Evolutionary conservation across 2,329 filamentous ascomycete genomes (phyloP).

Genomic region (Neocucurbitaria cava): DNA sequence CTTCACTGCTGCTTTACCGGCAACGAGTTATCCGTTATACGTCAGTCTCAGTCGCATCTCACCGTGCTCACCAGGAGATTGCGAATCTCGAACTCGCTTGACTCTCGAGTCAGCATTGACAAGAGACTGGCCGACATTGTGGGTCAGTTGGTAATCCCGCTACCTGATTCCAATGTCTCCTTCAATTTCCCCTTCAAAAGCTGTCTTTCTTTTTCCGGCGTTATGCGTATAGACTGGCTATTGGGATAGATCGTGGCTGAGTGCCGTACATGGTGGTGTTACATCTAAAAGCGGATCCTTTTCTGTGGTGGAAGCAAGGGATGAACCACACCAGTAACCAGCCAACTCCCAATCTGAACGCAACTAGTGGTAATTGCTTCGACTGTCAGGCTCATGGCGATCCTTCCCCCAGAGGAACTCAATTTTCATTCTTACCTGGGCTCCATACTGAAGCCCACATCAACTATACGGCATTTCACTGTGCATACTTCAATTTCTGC

Average conservation of each 20-base stretch:
- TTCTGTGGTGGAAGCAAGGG: conserved; percentile 12
- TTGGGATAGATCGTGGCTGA: conserved; percentile 5
- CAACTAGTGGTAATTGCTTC: not conserved
- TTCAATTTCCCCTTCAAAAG: not conserved
- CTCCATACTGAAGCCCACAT: not conserved
- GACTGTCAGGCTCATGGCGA: not conserved
- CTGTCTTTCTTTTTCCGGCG: conserved; percentile 6
- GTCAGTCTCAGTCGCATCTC: not conserved
- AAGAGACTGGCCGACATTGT: not conserved
- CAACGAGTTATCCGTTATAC: not conserved
- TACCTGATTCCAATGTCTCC: no score
- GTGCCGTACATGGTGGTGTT: not conserved
- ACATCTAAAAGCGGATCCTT: not conserved
- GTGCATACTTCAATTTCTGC: not conserved
- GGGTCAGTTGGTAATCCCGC: not conserved
- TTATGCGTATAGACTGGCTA: conserved; percentile 9
- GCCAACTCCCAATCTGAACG: not conserved
- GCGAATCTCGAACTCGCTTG: not conserved
- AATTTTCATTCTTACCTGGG: not conserved
- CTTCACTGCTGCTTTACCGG: not conserved
- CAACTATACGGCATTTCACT: not conserved
- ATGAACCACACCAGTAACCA: not conserved
- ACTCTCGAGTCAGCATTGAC: not conserved
- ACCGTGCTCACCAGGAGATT: not conserved
- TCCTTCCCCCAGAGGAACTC: not conserved